Conservation (phyloP, 1,284 basidiomycete genomes). For the Tetrapyrgos nigripes region DNA sequence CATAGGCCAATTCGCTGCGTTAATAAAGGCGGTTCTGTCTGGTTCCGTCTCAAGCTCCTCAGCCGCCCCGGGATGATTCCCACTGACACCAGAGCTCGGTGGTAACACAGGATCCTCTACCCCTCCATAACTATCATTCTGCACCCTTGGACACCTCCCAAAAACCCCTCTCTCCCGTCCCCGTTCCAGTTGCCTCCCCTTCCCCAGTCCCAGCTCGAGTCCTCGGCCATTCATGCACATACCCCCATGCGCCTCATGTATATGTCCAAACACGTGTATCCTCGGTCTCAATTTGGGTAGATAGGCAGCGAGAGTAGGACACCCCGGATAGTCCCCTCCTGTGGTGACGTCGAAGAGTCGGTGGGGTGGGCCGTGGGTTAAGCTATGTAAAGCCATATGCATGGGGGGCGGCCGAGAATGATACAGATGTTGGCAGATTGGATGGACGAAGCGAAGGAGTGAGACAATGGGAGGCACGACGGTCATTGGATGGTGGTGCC, state of each 20-base stretch:
- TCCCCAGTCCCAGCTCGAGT: too few species aligned
- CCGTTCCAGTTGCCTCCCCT: too few species aligned
- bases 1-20: constrained; percentile 47
- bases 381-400: constrained; percentile 32
- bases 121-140: constrained; percentile 7
- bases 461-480: too few species aligned
- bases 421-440: too few species aligned
- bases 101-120: neutral
- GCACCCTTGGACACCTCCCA: constrained; percentile 17
- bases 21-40: constrained; percentile 50
- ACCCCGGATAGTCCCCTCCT: constrained; percentile 48
- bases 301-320: constrained; percentile 46
- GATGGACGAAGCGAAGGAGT: too few species aligned
- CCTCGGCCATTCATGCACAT: constrained; percentile 44
- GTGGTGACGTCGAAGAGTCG: constrained; percentile 51
- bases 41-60: constrained; percentile 9
- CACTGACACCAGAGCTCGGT: neutral
- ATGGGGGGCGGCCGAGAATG: too few species aligned
- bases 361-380: constrained; percentile 69
- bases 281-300: constrained; percentile 49
- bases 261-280: constrained; percentile 70
- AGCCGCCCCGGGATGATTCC: constrained; percentile 5
- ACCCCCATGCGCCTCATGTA: constrained; percentile 67
- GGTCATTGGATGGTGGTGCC: too few species aligned
- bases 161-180: constrained; percentile 15